Conservation (phyloP, 2,329 filamentous ascomycete genomes). For the Cercospora sesami region DNA sequence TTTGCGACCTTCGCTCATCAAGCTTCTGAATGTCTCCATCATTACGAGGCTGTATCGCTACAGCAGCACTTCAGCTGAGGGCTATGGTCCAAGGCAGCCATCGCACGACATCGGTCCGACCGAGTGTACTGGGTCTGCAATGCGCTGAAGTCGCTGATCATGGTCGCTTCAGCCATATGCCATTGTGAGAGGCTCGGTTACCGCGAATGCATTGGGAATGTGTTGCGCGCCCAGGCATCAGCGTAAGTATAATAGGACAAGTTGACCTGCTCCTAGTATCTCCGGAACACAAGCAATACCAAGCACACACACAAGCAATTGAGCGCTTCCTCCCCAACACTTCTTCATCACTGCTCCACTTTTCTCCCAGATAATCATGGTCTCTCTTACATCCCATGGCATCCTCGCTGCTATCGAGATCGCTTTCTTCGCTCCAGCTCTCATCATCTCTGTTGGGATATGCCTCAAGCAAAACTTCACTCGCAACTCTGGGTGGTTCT, state of each 20-base stretch:
- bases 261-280: neutral
- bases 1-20: neutral
- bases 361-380: slow-evolving; percentile 11
- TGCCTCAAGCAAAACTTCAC: slow-evolving; percentile 33
- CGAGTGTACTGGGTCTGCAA: neutral
- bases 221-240: neutral
- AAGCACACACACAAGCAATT: neutral
- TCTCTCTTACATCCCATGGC: slow-evolving; percentile 22
- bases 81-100: neutral
- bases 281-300: slow-evolving; percentile 1
- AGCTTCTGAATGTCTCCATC: neutral
- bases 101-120: neutral
- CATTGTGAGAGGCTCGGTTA: neutral
- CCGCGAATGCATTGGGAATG: neutral
- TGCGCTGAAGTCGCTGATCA: neutral
- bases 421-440: slow-evolving; percentile 30
- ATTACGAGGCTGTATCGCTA: neutral
- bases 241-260: neutral
- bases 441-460: slow-evolving; percentile 25
- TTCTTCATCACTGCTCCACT: neutral
- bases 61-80: neutral
- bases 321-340: neutral
- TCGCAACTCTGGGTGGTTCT: slow-evolving; percentile 30
- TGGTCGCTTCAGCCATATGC: neutral
- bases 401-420: slow-evolving; percentile 32